Base-by-base conservation (phyloP, 192 early-diverging fungal species). In the Tieghemiomyces parasiticus region DNA sequence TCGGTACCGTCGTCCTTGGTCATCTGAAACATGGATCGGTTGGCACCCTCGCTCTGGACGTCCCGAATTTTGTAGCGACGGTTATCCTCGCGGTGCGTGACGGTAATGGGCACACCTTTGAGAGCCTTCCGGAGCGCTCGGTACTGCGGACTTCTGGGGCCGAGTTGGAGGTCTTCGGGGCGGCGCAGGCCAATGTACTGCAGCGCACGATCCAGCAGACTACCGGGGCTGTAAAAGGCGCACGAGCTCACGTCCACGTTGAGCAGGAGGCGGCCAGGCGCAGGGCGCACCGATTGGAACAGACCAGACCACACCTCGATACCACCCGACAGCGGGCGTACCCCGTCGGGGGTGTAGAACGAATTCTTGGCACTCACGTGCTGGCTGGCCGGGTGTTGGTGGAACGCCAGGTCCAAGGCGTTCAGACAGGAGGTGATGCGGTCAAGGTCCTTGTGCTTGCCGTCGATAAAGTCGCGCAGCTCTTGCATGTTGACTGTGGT, bases 281-380 rank as follows among this genome's bases (percentile, higher is more conserved):
- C 75, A 4, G 92, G 90, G 13, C 87, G 77, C 35, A 92, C 79
- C 32, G 86, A 89, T 54, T 93, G 90, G 61, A 91, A 93, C 65
- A 88, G 91, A n/a, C 95, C 95, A 65, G 85, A 83, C 93, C 93
- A 93, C 4, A 92, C 80, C 74, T 93, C 89, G 22, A 84, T 78
- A 19, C 93, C 91, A 50, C 90, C 85, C 4, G 65, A 70, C 0
- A 80, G 75, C 32, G 58, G 53, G 38, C 46, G 52, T 2, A 67
- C 65, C 61, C 74, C 76, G 14, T 79, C 73, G n/a, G 85, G 79
- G 0, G 90, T 95, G 64, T 87, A 95, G 74, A 97, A 95, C 32
- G 90, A 95, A 0, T 92, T 78, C 13, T 88, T 84, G 53, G 92
- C 86, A 29, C 82, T 88, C 19, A 80, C 75, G 67, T 89, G 89